These are phyloP conservation scores for Ambrosia artemisiifolia DNA, from an alignment of 129 eudicot species.

Conservation along the genomic window DNA sequence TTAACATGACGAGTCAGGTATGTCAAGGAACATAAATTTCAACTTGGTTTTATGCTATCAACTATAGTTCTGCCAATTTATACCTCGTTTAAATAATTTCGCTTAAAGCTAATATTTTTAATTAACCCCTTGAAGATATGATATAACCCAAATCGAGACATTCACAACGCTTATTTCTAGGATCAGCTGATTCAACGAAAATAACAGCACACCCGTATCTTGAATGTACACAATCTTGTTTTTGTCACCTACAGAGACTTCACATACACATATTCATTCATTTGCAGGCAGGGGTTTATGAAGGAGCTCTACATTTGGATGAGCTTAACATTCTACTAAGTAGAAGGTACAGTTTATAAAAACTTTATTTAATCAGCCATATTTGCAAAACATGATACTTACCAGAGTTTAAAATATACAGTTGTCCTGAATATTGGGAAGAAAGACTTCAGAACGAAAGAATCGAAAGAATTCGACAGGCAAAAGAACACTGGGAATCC, in stretches of 20 bases:
- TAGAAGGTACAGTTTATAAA: slow-evolving; percentile 47
- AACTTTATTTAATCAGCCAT: not conserved
- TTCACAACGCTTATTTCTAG: too few relatives aligned
- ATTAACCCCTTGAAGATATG: too few relatives aligned
- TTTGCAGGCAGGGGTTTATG: slow-evolving; percentile 68
- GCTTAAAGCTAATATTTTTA: too few relatives aligned
- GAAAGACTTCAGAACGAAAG: slow-evolving; percentile 73
- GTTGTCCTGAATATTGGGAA: slow-evolving; percentile 80
- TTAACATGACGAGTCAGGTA: too few relatives aligned
- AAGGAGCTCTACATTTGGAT: slow-evolving; percentile 80
- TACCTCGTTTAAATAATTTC: too few relatives aligned
- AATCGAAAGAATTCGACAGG: slow-evolving; percentile 60
- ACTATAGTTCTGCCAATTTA: too few relatives aligned
- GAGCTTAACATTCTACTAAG: slow-evolving; percentile 83
- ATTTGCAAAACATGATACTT: not conserved
- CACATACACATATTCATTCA: not conserved
- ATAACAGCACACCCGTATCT: not conserved
- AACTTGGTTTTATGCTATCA: too few relatives aligned
- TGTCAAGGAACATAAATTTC: too few relatives aligned
- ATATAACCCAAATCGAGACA: too few relatives aligned
- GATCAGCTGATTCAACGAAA: too few relatives aligned
- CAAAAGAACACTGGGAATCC: slow-evolving; percentile 84
- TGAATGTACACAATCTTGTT: too few relatives aligned
- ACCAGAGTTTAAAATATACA: slow-evolving; percentile 23
- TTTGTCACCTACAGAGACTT: not conserved